Evolutionary conservation across 1,284 basidiomycete species (phyloP).

Genomic region (Fomitopsis betulina): DNA sequence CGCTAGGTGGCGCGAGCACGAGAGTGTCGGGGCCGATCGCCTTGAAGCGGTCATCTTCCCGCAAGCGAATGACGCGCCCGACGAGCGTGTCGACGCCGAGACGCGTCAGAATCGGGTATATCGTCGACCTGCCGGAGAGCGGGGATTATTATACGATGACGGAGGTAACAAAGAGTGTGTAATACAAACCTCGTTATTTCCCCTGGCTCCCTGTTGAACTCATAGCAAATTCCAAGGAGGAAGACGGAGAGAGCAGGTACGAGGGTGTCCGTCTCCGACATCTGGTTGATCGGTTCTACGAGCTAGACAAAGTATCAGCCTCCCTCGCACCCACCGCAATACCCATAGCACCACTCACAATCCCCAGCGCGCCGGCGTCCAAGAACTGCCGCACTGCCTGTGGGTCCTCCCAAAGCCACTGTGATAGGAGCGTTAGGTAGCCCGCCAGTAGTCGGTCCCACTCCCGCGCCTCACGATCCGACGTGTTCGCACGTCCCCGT

Average conservation of each 20-base stretch:
- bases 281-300: constrained; percentile 92
- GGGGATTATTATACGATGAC: neutral
- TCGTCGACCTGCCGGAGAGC: constrained; percentile 55
- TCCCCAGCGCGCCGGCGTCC: constrained; percentile 84
- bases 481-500: constrained; percentile 64
- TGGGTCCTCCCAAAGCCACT: constrained; percentile 98
- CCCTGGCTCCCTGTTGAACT: constrained; percentile 90
- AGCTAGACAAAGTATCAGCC: constrained; percentile 43
- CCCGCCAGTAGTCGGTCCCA: constrained; percentile 90
- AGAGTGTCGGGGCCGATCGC: constrained; percentile 79
- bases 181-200: constrained; percentile 75
- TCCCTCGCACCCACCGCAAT: neutral
- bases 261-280: constrained; percentile 79
- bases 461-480: constrained; percentile 63
- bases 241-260: constrained; percentile 92
- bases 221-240: constrained; percentile 90
- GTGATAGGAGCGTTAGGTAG: constrained; percentile 79
- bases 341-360: constrained; percentile 52
- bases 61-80: constrained; percentile 80
- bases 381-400: constrained; percentile 86
- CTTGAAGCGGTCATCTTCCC: constrained; percentile 91
- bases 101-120: constrained; percentile 83
- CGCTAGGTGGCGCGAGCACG: constrained; percentile 46
- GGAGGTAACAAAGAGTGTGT: neutral
- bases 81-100: constrained; percentile 86